phyloP scores from a whole-genome alignment of 2,329 filamentous ascomycete genomes.

The Clonostachys byssicola region DNA sequence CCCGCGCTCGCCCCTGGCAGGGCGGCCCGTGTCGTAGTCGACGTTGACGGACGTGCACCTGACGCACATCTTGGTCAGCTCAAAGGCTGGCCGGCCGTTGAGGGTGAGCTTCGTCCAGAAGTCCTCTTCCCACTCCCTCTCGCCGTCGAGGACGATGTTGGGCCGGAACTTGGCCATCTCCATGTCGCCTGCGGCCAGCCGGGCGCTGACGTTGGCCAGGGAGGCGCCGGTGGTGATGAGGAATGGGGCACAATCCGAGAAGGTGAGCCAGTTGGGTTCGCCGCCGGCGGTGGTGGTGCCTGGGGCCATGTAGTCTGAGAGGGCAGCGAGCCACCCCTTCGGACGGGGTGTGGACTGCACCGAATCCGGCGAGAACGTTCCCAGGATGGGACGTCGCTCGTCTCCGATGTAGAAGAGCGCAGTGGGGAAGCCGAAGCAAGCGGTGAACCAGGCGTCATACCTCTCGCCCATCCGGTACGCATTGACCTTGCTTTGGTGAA shows the following conservation, averaged over 20 bases:
- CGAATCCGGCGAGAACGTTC: constrained; percentile 41
- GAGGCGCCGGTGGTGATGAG: constrained; percentile 69
- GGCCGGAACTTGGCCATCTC: constrained; percentile 69
- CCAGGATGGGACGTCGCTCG: constrained; percentile 56
- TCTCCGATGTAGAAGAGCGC: constrained; percentile 62
- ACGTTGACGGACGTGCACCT: constrained; percentile 69
- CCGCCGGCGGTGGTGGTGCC: constrained; percentile 4
- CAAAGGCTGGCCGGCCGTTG: constrained; percentile 29
- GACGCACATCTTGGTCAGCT: constrained; percentile 66
- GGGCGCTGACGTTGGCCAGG: constrained; percentile 58
- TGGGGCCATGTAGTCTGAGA: constrained; percentile 21
- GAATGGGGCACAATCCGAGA: constrained; percentile 72
- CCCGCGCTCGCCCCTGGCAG: constrained; percentile 51
- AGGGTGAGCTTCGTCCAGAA: constrained; percentile 63
- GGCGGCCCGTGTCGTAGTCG: constrained; percentile 62
- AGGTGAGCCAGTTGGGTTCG: constrained; percentile 52
- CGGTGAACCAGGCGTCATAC: constrained; percentile 64
- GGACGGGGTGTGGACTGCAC: constrained; percentile 9
- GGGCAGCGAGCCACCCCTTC: constrained; percentile 26
- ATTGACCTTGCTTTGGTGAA: constrained; percentile 54
- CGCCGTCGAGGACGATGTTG: constrained; percentile 65
- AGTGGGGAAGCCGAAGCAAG: constrained; percentile 58
- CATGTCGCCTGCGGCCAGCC: constrained; percentile 46
- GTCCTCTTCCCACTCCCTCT: constrained; percentile 63
- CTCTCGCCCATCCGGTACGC: constrained; percentile 59